Evolutionary conservation across 164 flowering plant species (phyloP).

Genomic region (Tinospora cordifolia): DNA sequence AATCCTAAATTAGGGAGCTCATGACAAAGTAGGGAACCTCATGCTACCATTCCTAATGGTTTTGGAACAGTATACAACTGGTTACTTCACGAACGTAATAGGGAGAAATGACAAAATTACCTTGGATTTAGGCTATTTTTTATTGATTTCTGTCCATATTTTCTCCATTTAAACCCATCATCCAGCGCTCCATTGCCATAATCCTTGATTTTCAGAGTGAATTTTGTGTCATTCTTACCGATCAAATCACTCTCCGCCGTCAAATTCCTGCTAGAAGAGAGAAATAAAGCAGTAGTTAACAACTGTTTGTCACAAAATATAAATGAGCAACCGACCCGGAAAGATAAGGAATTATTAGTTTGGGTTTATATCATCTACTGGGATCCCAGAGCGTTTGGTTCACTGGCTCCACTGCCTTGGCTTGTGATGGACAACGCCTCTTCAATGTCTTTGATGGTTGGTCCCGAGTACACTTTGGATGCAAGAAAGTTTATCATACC

Average conservation of each 20-base stretch:
- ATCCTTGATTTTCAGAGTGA: constrained; percentile 62
- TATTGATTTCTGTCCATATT: constrained; percentile 88
- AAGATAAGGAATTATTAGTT: neutral
- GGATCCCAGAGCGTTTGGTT: constrained; percentile 15
- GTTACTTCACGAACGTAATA: neutral
- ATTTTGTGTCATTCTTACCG: constrained; percentile 54
- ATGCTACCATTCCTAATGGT: too few species aligned
- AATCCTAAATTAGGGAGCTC: neutral
- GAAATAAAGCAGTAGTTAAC: neutral
- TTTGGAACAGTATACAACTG: too few species aligned
- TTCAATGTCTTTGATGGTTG: constrained; percentile 48
- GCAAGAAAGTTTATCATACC: constrained; percentile 1
- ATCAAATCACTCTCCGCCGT: constrained; percentile 32
- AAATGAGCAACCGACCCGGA: neutral
- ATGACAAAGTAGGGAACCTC: neutral
- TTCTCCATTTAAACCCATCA: constrained; percentile 96
- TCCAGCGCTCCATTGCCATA: constrained; percentile 51
- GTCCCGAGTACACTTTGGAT: constrained; percentile 41
- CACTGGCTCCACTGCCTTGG: constrained; percentile 10
- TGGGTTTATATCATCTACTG: constrained; percentile 24
- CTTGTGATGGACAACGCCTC: constrained; percentile 34
- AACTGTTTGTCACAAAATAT: too few species aligned
- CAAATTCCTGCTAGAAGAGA: constrained; percentile 26
- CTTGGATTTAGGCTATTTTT: constrained; percentile 85
- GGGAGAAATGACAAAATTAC: constrained; percentile 22